phyloP scores from a whole-genome alignment of 352 stramenopile genomes.

The Phytophthora vignae region DNA sequence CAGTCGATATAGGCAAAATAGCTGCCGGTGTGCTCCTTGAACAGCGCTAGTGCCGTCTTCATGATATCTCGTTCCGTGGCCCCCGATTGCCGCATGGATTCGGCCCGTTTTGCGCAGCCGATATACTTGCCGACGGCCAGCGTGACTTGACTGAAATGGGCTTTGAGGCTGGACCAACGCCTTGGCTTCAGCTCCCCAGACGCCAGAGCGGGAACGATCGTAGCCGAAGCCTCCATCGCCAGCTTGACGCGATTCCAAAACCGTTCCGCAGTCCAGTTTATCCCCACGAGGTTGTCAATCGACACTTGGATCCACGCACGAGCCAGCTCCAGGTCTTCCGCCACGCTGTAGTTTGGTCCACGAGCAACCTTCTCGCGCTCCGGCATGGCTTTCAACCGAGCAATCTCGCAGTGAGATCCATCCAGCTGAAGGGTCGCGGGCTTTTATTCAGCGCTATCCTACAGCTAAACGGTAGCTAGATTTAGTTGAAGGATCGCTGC shows the following conservation, averaged over 20 bases:
- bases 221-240: background rate
- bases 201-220: background rate
- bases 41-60: background rate
- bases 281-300: background rate
- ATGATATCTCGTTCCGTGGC: background rate
- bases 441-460: too few species aligned
- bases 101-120: background rate
- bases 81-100: background rate
- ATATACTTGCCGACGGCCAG: background rate
- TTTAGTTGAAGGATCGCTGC: too few species aligned
- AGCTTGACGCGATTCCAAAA: background rate
- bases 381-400: background rate
- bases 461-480: too few species aligned
- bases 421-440: background rate
- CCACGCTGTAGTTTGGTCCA: background rate
- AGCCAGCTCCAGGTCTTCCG: background rate
- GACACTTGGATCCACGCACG: constrained; percentile 1
- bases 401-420: background rate
- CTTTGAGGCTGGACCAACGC: background rate
- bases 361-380: background rate
- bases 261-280: background rate
- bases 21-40: background rate
- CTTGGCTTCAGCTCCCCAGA: background rate
- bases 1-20: background rate
- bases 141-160: background rate